Evolutionary conservation across 1,284 basidiomycete genomes (phyloP), one percentile per base, ranked within the genome.

Genomic region (Exobasidium rhododendri): DNA sequence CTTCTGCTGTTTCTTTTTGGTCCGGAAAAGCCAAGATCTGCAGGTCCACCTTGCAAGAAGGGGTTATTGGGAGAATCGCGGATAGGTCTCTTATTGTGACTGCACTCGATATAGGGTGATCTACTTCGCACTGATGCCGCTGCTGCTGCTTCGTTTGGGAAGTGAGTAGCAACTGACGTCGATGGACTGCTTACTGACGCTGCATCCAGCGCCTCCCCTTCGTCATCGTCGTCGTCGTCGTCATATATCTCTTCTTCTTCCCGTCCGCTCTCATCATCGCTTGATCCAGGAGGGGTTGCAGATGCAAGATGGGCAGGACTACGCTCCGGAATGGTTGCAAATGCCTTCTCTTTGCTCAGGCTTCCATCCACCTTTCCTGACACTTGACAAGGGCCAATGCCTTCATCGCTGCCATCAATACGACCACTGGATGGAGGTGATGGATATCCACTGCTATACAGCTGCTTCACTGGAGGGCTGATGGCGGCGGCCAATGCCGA

Each of bases 21-120:
- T 2, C 74, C 74, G 3, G 68, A 57, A 53, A 71, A 68, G 22
- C 74, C 74, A 6, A 67, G 58, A 50, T 77, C 74, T 3, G 74
- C 74, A 0, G 74, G 74, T 10, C 74, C 74, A n/a, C 74, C 74
- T 29, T 70, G 70, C n/a, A 77, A 58, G 58, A 77, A 77, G 0
- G 74, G 74, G 40, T 77, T 77, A 66, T 68, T 67, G 26, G 69
- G 69, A 13, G 74, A 68, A 52, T 77, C 74, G 20, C 71, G 67
- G 49, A 77, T 70, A 6, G 52, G 52, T 6, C 31, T 22, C 17
- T n/a, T 2, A n/a, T 29, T 32, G 13, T 13, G 28, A 4, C 14
- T 26, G 22, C n/a, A 24, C 28, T 20, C n/a, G 4, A 28, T 26
- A 4, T 20, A 28, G 4, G 47, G 26, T 6, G 4, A 4, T n/a